Percentiles rank a stretch among this genome's conserved stretches.
phyloP scores from a whole-genome alignment of 805 yeast genomes.

The Zygoascus bituminiphila region DNA sequence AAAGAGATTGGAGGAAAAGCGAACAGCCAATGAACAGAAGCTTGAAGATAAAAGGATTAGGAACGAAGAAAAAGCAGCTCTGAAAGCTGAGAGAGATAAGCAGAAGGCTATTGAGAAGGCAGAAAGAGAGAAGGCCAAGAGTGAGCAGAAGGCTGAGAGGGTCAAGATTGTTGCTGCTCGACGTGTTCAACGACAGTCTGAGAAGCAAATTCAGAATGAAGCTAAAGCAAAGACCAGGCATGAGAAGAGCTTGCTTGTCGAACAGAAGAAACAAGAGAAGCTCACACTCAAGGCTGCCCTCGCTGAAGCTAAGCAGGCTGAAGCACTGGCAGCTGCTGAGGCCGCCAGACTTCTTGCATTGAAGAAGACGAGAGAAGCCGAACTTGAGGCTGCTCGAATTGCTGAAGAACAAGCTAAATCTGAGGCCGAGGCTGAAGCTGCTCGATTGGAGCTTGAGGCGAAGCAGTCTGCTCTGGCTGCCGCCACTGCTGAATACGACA shows the following conservation, averaged over 20 bases:
- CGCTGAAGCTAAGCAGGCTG: constrained; percentile 21
- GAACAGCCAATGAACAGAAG: constrained; percentile 18
- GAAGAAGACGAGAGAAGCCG: constrained; percentile 18
- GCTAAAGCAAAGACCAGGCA: constrained; percentile 20
- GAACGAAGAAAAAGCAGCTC: constrained; percentile 13
- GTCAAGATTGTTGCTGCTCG: constrained; percentile 5
- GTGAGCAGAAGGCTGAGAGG: constrained; percentile 11
- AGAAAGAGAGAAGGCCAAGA: constrained; percentile 18
- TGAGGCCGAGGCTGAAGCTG: constrained; percentile 14
- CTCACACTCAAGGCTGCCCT: constrained; percentile 17
- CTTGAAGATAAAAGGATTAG: constrained; percentile 12
- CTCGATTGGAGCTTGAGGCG: constrained; percentile 8
- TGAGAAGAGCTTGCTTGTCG: constrained; percentile 13
- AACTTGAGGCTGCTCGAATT: constrained; percentile 18
- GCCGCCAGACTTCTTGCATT: constrained; percentile 16
- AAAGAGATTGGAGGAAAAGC: constrained; percentile 21
- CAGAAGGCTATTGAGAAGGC: constrained; percentile 17
- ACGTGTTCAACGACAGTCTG: constrained; percentile 20
- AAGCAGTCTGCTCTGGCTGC: constrained; percentile 14
- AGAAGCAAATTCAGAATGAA: constrained; percentile 18
- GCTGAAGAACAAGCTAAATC: constrained; percentile 14
- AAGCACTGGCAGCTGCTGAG: constrained; percentile 23
- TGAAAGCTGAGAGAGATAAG: constrained; percentile 19
- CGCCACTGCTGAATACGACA: constrained; percentile 19
- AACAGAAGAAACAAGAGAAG: constrained; percentile 13